Evolutionary conservation across 2,329 filamentous ascomycete genomes (phyloP).

Genomic region (Mariannaea sp.): DNA sequence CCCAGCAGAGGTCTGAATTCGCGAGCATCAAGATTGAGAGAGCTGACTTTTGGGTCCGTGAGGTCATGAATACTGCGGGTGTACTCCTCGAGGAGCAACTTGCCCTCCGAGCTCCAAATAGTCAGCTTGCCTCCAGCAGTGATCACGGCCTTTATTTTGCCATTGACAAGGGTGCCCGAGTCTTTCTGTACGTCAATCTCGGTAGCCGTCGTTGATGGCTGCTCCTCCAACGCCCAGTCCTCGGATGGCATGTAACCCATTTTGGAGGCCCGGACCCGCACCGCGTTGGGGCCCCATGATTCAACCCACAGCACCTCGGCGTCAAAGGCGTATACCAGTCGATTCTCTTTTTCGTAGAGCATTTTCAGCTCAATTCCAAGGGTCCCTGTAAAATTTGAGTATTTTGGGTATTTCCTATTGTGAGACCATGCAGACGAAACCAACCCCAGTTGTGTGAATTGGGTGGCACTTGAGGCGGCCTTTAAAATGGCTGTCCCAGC

Average conservation of each 20-base stretch:
- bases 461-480: too few species aligned
- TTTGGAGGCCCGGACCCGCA: conserved; percentile 54
- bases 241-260: conserved; percentile 39
- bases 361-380: background rate
- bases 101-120: conserved; percentile 37
- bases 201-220: background rate
- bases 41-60: conserved; percentile 64
- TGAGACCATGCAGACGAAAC: too few species aligned
- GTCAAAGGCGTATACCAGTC: conserved; percentile 41
- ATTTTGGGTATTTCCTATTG: too few species aligned
- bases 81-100: conserved; percentile 42
- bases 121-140: conserved; percentile 35
- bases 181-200: conserved; percentile 11
- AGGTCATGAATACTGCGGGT: conserved; percentile 41
- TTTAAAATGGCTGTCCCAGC: too few species aligned
- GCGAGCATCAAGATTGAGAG: conserved; percentile 60
- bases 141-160: conserved; percentile 33
- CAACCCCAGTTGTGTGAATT: too few species aligned
- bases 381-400: too few species aligned
- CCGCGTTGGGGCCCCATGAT: conserved; percentile 52
- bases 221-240: conserved; percentile 11
- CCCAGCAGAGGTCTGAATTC: conserved; percentile 61
- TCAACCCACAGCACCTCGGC: conserved; percentile 55
- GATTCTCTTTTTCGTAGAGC: conserved; percentile 11
- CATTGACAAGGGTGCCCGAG: conserved; percentile 18